A percentile compares a stretch with the other conserved stretches of the same genome.
phyloP scores from a whole-genome alignment of 768 basidiomycete species.

The Udeniomyces megalosporus region DNA sequence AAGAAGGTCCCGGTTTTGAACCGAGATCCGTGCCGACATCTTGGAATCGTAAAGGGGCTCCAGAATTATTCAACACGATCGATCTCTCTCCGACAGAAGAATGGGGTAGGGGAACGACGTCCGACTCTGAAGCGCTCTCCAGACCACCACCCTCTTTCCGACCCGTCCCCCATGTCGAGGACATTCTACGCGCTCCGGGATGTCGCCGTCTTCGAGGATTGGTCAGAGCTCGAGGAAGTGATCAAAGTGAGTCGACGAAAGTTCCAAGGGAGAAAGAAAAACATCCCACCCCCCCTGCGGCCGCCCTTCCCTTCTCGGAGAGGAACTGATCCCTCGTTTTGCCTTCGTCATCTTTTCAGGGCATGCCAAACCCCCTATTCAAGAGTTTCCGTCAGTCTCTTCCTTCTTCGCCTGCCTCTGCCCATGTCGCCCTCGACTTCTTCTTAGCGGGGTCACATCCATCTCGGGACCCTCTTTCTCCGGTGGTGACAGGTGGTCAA shows the following conservation, averaged over 20 bases:
- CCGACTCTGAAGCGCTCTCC: no score
- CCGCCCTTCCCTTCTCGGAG: background rate
- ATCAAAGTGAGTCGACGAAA: background rate
- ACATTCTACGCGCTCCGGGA: conserved; percentile 2
- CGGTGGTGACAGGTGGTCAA: no score
- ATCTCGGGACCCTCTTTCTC: no score
- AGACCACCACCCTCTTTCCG: no score
- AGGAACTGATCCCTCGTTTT: background rate
- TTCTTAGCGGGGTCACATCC: no score
- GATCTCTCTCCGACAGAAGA: no score
- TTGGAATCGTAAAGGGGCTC: background rate
- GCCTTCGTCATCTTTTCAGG: background rate
- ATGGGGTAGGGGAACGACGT: no score
- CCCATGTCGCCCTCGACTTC: no score
- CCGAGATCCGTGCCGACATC: no score
- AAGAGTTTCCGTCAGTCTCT: background rate
- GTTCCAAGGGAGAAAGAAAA: background rate
- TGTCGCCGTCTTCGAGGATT: background rate
- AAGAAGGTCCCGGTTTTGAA: no score
- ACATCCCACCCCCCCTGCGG: background rate
- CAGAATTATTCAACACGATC: no score
- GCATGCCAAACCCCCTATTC: background rate
- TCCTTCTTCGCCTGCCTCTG: background rate
- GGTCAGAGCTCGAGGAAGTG: background rate
- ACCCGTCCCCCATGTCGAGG: background rate